Percentiles rank a stretch among this genome's conserved stretches.
These are phyloP conservation scores for Pleurotus giganteus DNA, from an alignment of 768 basidiomycete genomes.

Conservation along the genomic window DNA sequence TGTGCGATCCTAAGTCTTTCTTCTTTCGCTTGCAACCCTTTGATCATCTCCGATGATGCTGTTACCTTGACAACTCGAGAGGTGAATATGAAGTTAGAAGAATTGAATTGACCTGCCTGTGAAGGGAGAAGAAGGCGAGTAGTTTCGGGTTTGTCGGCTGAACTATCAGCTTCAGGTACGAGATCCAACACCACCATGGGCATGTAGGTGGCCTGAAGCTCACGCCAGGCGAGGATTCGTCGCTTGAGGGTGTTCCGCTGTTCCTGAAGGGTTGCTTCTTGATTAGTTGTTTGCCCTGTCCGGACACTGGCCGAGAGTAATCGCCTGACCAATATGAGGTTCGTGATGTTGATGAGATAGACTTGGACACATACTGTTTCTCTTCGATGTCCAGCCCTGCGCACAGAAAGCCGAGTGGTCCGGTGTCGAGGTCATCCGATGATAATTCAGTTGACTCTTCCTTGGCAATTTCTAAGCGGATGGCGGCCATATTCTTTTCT, in stretches of 20 bases:
- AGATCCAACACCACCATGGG: slow-evolving; percentile 9
- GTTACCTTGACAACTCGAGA: too few species aligned
- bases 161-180: too few species aligned
- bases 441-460: too few species aligned
- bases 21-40: not conserved
- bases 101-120: too few species aligned
- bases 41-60: too few species aligned
- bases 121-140: not conserved
- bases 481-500: too few species aligned
- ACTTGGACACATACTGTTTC: not conserved
- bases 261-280: not conserved
- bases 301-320: too few species aligned
- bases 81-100: too few species aligned
- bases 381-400: not conserved
- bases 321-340: too few species aligned
- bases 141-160: not conserved
- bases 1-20: slow-evolving; percentile 10
- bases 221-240: slow-evolving; percentile 17
- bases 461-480: too few species aligned
- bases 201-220: slow-evolving; percentile 13
- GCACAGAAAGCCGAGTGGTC: too few species aligned
- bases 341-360: not conserved
- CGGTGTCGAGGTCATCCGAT: too few species aligned
- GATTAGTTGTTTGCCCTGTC: slow-evolving; percentile 10
- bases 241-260: slow-evolving; percentile 17